phyloP scores from a whole-genome alignment of 2,329 filamentous ascomycete genomes.

The Ophiostoma pallidulum region DNA sequence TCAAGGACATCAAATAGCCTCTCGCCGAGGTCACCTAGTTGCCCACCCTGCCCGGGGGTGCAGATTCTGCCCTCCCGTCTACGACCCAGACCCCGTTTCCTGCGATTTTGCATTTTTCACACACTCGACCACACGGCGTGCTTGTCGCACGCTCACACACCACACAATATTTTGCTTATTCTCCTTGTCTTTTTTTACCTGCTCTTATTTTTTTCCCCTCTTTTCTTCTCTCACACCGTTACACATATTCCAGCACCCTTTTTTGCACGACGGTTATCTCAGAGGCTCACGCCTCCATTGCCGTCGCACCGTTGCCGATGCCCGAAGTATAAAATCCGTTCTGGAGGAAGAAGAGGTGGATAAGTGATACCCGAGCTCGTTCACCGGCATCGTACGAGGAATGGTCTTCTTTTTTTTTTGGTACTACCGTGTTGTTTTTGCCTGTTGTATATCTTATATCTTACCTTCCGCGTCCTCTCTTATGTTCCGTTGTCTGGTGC shows the following conservation, averaged over 20 bases:
- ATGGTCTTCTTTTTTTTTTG: slow-evolving; percentile 12
- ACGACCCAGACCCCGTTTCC: too few relatives aligned
- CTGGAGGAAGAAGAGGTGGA: slow-evolving; percentile 10
- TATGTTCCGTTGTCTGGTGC: not conserved
- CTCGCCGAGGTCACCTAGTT: too few relatives aligned
- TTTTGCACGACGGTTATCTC: too few relatives aligned
- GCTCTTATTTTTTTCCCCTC: too few relatives aligned
- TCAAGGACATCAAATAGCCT: slow-evolving; percentile 42
- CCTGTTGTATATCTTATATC: slow-evolving; percentile 7
- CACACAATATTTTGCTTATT: not conserved
- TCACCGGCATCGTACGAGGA: slow-evolving; percentile 14
- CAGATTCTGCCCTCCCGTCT: too few relatives aligned
- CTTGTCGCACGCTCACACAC: not conserved
- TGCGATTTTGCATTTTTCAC: too few relatives aligned
- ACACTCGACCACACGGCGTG: not conserved
- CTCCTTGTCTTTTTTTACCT: too few relatives aligned
- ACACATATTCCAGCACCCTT: too few relatives aligned
- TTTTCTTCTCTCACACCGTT: too few relatives aligned
- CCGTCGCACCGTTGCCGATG: not conserved
- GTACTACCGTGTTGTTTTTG: slow-evolving; percentile 4
- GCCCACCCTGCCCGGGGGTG: too few relatives aligned
- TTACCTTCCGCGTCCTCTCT: not conserved
- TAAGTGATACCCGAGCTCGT: slow-evolving; percentile 18
- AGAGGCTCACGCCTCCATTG: too few relatives aligned
- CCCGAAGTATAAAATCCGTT: not conserved